Conservation (phyloP, 2,329 filamentous ascomycete species). For the Ascochyta rabiei region DNA sequence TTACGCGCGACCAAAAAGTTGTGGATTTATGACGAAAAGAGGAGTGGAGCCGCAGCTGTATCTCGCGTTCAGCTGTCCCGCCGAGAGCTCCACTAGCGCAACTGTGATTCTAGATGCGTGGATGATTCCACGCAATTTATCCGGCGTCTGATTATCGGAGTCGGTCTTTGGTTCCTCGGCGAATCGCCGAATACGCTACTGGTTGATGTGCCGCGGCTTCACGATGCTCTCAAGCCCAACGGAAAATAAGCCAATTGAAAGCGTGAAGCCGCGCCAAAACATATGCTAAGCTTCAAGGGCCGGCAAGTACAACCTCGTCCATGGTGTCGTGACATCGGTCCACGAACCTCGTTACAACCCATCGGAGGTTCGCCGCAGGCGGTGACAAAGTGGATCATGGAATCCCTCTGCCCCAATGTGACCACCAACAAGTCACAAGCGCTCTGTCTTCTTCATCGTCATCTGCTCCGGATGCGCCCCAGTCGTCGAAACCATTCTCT, state of each 20-base stretch:
- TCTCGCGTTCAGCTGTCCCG: conserved; percentile 38
- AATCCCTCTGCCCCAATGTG: conserved; percentile 58
- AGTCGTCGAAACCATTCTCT: conserved; percentile 74
- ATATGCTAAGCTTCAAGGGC: conserved; percentile 2
- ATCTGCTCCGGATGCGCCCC: conserved; percentile 58
- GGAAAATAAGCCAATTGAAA: not conserved
- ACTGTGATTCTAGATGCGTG: conserved; percentile 27
- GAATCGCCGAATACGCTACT: conserved; percentile 12
- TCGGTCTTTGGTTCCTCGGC: conserved; percentile 14
- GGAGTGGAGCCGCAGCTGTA: conserved; percentile 33
- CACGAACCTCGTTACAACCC: not conserved
- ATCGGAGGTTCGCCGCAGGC: conserved; percentile 15
- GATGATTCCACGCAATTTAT: conserved; percentile 45
- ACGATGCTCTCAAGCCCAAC: not conserved
- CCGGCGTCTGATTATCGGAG: conserved; percentile 33
- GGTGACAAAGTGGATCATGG: conserved; percentile 20
- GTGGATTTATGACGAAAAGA: conserved; percentile 34
- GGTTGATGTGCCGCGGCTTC: conserved; percentile 7
- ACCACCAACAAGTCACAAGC: conserved; percentile 72
- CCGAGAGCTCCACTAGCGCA: conserved; percentile 29
- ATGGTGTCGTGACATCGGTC: conserved; percentile 4
- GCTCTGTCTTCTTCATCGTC: conserved; percentile 55
- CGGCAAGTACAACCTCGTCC: conserved; percentile 4
- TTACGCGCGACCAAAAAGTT: conserved; percentile 27
- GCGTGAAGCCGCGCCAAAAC: not conserved